Base-by-base conservation (phyloP, 2,329 filamentous ascomycete genomes). In the Aspergillus viridinutans region DNA sequence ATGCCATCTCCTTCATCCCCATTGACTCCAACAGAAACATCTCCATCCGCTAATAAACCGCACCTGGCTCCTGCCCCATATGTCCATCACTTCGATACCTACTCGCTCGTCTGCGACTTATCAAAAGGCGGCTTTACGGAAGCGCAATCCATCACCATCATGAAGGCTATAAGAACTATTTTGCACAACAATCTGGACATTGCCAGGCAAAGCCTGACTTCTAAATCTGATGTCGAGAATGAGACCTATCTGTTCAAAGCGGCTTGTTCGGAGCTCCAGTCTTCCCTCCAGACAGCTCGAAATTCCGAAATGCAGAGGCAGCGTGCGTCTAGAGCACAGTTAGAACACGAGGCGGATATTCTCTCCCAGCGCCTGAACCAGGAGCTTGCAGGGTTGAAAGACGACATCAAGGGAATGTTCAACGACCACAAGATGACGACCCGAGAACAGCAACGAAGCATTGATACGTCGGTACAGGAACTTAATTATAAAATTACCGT, bases 401-500 rank as follows among this genome's bases (percentile, higher is more conserved):
- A 99, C 70, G 90, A 92, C 55, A 82, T 97, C n/a, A 91, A 92
- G 71, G 93, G 91, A 56, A 89, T 97, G 82, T 97, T 97, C 72
- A 93, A 97, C 69, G 93, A 99, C 71, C 85, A 95, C 47, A 94
- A 93, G 72, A 96, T 97, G 90, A 85, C 86, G 2, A 92, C 96
- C 1, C 81, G 92, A 54, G 90, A 93, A 73, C 90, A 97, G 72
- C 92, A 97, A 75, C 87, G 92, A 69, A 82, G 82, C 6, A 88
- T 90, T 69, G 93, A 97, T 70, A 90, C 89, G 52, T 87, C 87
- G 82, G 92, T 96, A 61, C 92, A 97, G 80, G 89, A 96, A 77
- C 83, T 97, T 64, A 96, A 93, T 75, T 96, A 97, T 76, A 94
- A 96, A 72, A 97, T 99, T 73, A 95, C 90, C 23, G 91, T 96